Base-by-base conservation (phyloP, 768 basidiomycete genomes). In the Lactifluus piperatus region DNA sequence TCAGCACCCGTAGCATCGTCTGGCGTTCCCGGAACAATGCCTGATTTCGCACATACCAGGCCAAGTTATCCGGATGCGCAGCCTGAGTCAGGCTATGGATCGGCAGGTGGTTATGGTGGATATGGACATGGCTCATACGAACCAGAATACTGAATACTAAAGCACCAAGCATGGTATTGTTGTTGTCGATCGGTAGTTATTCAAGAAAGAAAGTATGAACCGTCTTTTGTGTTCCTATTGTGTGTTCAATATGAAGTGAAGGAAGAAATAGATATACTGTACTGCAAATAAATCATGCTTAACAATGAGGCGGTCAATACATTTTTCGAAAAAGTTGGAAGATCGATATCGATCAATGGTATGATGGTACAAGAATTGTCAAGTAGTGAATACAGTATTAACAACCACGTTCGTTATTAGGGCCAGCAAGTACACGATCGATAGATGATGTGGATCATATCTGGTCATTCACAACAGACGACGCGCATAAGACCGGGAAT, bases 401-500 rank as follows among this genome's bases (percentile, higher is more conserved):
- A 32, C 7, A 10, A 30, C 41, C 20, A 29, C 14, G 45, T 29
- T 34, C 11, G 30, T 22, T 22, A 8, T 16, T 6, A 39, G 18
- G n/a, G 48, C 14, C 22, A 5, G 22, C 48, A 4, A 41, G 20
- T 30, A 41, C 29, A n/a, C 0, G 32, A 32, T 3, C 2, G 8
- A 24, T 37, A 27, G 32, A 36, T 22, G 47, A 48, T 18, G 5
- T 22, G n/a, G n/a, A n/a, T n/a, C n/a, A 37, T 16, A 11, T 11
- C 22, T 11, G 18, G 18, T 48, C 65, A 64, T 39, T 64, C 51
- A 27, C 83, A 75, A 48, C 72, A 73, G 51, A 84, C 26, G 67
- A 89, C 80, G 39, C 85, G 88, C 88, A 90, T 91, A 30, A 88
- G 76, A 9, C 88, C 88, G 2, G 84, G 83, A 6, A 90, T 76